Percentiles rank a stretch among this genome's conserved stretches.
Evolutionary conservation across 2,329 filamentous ascomycete genomes (phyloP).

Genomic region (Hypoxylon sp.): DNA sequence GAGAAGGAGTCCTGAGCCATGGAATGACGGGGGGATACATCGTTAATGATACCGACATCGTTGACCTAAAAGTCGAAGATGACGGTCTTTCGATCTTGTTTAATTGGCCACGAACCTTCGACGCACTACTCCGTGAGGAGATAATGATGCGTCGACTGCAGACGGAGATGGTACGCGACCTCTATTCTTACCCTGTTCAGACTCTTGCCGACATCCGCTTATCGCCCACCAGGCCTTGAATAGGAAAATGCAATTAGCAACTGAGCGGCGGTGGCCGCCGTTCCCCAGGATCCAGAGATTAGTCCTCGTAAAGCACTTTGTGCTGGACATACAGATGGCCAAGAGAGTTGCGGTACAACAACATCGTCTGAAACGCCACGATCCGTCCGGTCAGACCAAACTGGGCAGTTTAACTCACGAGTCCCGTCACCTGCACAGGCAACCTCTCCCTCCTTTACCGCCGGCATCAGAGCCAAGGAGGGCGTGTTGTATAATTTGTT

Average conservation of each 20-base stretch:
- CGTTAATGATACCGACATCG: slow-evolving; percentile 41
- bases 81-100: slow-evolving; percentile 33
- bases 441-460: slow-evolving; percentile 14
- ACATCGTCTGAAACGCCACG: slow-evolving; percentile 30
- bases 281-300: slow-evolving; percentile 34
- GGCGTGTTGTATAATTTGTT: slow-evolving; percentile 39
- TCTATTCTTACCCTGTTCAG: slow-evolving; percentile 17
- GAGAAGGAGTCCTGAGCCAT: slow-evolving; percentile 35
- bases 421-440: slow-evolving; percentile 38
- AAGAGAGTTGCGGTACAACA: slow-evolving; percentile 37
- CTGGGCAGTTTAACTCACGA: slow-evolving; percentile 36
- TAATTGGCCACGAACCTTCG: slow-evolving; percentile 34
- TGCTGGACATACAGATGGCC: slow-evolving; percentile 39
- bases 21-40: slow-evolving; percentile 39
- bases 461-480: slow-evolving; percentile 20
- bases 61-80: slow-evolving; percentile 29
- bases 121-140: slow-evolving; percentile 40
- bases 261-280: slow-evolving; percentile 33
- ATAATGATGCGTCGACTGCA: slow-evolving; percentile 42
- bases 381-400: slow-evolving; percentile 23
- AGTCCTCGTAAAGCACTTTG: slow-evolving; percentile 35
- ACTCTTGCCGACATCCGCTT: slow-evolving; percentile 22
- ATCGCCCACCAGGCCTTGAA: slow-evolving; percentile 23
- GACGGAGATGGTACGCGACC: slow-evolving; percentile 35
- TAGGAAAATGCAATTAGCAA: slow-evolving; percentile 23